These are phyloP conservation scores for Teunomyces panamensis DNA, from an alignment of 805 yeast species.

Conservation along the genomic window DNA sequence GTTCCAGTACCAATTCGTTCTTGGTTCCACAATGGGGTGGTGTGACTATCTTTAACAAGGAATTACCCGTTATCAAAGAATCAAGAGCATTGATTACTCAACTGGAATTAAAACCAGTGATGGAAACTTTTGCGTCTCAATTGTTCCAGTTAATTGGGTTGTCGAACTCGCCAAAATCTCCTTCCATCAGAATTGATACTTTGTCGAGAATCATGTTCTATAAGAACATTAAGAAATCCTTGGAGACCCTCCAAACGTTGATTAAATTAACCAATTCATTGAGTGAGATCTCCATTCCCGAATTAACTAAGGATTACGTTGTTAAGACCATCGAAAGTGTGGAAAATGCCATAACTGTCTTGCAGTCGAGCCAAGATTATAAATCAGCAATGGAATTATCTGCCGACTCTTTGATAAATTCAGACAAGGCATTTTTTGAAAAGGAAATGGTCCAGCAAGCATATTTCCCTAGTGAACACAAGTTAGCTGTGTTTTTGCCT, in stretches of 20 bases:
- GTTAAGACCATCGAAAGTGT: constrained; percentile 45
- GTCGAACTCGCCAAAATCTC: constrained; percentile 55
- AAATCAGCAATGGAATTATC: constrained; percentile 31
- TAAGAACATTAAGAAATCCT: constrained; percentile 57
- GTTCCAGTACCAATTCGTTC: constrained; percentile 55
- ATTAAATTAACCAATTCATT: constrained; percentile 65
- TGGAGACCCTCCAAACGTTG: constrained; percentile 71
- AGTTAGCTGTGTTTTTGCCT: constrained; percentile 90
- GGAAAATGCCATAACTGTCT: constrained; percentile 29
- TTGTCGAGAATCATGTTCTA: constrained; percentile 58
- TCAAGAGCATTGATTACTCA: constrained; percentile 27
- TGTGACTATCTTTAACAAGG: constrained; percentile 48
- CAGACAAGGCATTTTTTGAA: constrained; percentile 84
- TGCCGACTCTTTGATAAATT: constrained; percentile 54
- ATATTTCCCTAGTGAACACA: constrained; percentile 93
- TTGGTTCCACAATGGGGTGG: constrained; percentile 93
- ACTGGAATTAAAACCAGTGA: constrained; percentile 50
- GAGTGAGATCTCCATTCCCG: constrained; percentile 81
- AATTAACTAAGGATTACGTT: constrained; percentile 60
- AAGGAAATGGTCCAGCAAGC: constrained; percentile 94
- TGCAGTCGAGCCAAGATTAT: constrained; percentile 31
- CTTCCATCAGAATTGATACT: constrained; percentile 61
- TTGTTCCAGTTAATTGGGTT: constrained; percentile 71
- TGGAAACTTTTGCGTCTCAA: constrained; percentile 74
- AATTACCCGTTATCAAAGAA: constrained; percentile 19